phyloP scores from a whole-genome alignment of 2,329 filamentous ascomycete species.

The Malbranchea zuffiana region DNA sequence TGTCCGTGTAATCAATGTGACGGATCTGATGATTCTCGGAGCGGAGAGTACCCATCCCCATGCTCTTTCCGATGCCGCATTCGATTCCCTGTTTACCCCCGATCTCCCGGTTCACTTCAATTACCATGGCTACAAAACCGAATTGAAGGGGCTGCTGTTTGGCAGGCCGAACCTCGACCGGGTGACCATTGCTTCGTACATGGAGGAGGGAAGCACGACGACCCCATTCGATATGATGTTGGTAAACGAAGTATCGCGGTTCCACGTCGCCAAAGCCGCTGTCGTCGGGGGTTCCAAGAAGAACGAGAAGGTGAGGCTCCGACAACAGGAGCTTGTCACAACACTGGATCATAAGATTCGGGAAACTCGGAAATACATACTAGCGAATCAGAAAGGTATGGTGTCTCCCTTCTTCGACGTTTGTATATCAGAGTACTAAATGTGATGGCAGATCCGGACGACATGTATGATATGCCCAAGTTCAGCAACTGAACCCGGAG shows the following conservation, averaged over 20 bases:
- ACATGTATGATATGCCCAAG: constrained; percentile 41
- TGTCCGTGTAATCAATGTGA: constrained; percentile 55
- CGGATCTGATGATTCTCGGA: constrained; percentile 53
- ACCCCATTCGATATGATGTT: constrained; percentile 63
- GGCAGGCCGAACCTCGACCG: constrained; percentile 43
- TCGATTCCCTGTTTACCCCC: constrained; percentile 46
- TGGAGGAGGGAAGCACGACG: constrained; percentile 55
- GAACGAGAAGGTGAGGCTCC: constrained; percentile 40
- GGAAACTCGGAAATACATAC: constrained; percentile 45
- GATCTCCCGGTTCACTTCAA: constrained; percentile 52
- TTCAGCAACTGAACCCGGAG: too few relatives aligned
- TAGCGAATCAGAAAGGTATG: constrained; percentile 43
- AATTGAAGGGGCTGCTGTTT: constrained; percentile 52
- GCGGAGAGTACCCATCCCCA: constrained; percentile 49
- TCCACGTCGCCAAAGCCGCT: constrained; percentile 47
- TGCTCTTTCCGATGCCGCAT: constrained; percentile 42
- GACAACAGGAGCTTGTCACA: constrained; percentile 38
- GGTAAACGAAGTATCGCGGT: constrained; percentile 49
- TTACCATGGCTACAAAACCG: constrained; percentile 54
- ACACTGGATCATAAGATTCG: constrained; percentile 41
- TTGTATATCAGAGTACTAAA: constrained; percentile 9
- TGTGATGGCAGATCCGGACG: constrained; percentile 38
- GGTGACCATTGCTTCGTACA: constrained; percentile 49
- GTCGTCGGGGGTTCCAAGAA: constrained; percentile 38
- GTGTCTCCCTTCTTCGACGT: constrained; percentile 5